Evolutionary conservation across 2,329 filamentous ascomycete genomes (phyloP).

Genomic region (Pseudogymnoascus sp.): DNA sequence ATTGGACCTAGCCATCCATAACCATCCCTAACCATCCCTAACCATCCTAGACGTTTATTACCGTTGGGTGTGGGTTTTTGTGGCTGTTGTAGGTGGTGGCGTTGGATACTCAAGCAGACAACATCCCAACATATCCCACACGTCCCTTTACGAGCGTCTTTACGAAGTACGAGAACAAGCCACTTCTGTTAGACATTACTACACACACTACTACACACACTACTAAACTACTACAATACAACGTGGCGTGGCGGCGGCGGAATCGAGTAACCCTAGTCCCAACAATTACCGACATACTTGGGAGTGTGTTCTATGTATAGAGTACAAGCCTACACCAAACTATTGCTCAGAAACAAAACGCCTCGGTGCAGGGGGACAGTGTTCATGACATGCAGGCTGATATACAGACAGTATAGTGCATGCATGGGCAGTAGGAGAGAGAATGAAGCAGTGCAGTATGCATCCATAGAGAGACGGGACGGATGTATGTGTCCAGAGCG

Average conservation of each 20-base stretch:
- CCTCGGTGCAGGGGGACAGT: background rate
- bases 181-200: constrained; percentile 3
- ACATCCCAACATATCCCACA: background rate
- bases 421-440: background rate
- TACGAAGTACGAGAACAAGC: background rate
- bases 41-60: background rate
- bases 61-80: background rate
- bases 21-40: too few relatives aligned
- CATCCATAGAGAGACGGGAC: background rate
- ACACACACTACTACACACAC: too few relatives aligned
- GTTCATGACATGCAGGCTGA: background rate
- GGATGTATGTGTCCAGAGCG: background rate
- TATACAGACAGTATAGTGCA: background rate
- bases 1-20: too few relatives aligned
- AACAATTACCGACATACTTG: constrained; percentile 1
- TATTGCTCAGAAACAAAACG: background rate
- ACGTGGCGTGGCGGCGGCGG: background rate
- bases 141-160: background rate
- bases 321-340: background rate
- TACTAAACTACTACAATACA: background rate
- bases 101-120: background rate
- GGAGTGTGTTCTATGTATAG: constrained; percentile 3
- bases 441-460: too few relatives aligned
- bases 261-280: background rate
- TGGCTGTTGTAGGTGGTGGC: background rate